Conservation (phyloP, 192 early-diverging fungal species). For the Coemansia sp. region DNA sequence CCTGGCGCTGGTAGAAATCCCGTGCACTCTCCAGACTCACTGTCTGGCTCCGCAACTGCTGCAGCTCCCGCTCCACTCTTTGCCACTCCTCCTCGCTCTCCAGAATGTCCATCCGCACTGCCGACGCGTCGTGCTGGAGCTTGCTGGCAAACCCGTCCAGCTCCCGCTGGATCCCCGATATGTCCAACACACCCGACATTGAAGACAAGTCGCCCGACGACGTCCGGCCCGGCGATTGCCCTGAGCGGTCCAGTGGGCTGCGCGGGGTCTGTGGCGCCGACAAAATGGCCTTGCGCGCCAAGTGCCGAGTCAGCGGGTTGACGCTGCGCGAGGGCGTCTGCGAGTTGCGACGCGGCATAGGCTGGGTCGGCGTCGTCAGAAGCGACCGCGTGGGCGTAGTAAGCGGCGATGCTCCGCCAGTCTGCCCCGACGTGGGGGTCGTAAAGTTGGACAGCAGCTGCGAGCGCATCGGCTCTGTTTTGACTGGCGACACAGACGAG, state of each 20-base stretch:
- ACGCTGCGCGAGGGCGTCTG: slow-evolving; percentile 39
- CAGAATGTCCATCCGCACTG: slow-evolving; percentile 29
- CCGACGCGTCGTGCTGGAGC: slow-evolving; percentile 38
- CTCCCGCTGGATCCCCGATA: slow-evolving; percentile 31
- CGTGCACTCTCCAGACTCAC: slow-evolving; percentile 19
- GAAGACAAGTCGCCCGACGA: slow-evolving; percentile 7
- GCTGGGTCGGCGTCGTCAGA: slow-evolving; percentile 4
- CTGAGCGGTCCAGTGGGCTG: not conserved
- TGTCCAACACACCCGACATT: slow-evolving; percentile 16
- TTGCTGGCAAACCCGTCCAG: slow-evolving; percentile 38
- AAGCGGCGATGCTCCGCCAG: not conserved
- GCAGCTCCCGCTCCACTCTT: slow-evolving; percentile 29
- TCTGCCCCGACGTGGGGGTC: slow-evolving; percentile 15
- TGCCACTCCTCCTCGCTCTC: slow-evolving; percentile 43
- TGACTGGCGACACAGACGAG: slow-evolving; percentile 34
- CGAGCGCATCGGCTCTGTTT: slow-evolving; percentile 47
- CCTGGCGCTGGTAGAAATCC: slow-evolving; percentile 23
- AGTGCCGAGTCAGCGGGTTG: slow-evolving; percentile 44
- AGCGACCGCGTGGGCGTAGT: slow-evolving; percentile 17
- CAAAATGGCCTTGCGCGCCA: slow-evolving; percentile 39
- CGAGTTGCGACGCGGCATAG: slow-evolving; percentile 14
- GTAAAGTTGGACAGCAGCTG: slow-evolving; percentile 22
- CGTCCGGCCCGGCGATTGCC: not conserved
- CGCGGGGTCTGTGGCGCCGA: slow-evolving; percentile 18
- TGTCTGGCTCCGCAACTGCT: slow-evolving; percentile 17